Evolutionary conservation across 129 eudicot species (phyloP).

Genomic region (sunflower (Helianthus annuus)): HanXRQr2.0-SUNRISE NC_035442.2:72037873-72038372

Average conservation of each 20-base stretch:
- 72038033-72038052: constrained; percentile 49
- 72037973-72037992: constrained; percentile 3
- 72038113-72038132: constrained; percentile 9
- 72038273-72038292: constrained; percentile 44
- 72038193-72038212: constrained; percentile 1
- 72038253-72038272: constrained; percentile 10
- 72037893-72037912: no score
- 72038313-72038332: constrained; percentile 51
- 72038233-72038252: constrained; percentile 6
- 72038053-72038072: constrained; percentile 31
- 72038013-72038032: constrained; percentile 48
- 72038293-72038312: constrained; percentile 50
- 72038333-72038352: constrained; percentile 38
- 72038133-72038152: constrained; percentile 33
- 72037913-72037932: no score
- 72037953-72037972: constrained; percentile 15
- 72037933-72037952: no score
- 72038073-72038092: constrained; percentile 13
- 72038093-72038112: constrained; percentile 5
- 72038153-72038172: constrained; percentile 34
- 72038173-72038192: constrained; percentile 45
- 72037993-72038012: constrained; percentile 21
- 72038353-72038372: constrained; percentile 52
- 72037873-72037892: no score
- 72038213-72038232: background rate